Percentiles rank a stretch among this genome's conserved stretches.
These are phyloP conservation scores for Hemisphaericaspora subhashii DNA, from an alignment of 1,139 yeast species.

Conservation along the genomic window DNA sequence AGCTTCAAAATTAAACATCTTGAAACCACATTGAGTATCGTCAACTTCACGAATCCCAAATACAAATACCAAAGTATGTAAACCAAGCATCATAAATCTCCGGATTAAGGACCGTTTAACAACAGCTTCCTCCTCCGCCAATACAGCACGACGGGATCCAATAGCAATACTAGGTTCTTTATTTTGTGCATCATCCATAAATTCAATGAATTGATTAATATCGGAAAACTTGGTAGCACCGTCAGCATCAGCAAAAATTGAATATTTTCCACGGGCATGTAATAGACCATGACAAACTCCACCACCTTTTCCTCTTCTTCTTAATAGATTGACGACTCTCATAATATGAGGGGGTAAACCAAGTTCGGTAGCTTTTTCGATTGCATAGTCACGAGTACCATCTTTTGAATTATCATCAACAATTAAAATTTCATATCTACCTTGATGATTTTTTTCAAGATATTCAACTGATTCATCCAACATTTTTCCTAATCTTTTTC, in stretches of 20 bases:
- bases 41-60: conserved; percentile 86
- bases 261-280: conserved; percentile 69
- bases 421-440: conserved; percentile 70
- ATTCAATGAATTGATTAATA: conserved; percentile 50
- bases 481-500: conserved; percentile 69
- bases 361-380: conserved; percentile 57
- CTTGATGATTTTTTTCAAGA: conserved; percentile 37
- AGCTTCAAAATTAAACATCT: conserved; percentile 76
- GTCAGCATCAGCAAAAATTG: conserved; percentile 94
- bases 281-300: conserved; percentile 95
- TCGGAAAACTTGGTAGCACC: conserved; percentile 90
- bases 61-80: conserved; percentile 79
- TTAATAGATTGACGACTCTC: conserved; percentile 64
- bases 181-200: conserved; percentile 27
- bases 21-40: conserved; percentile 98
- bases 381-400: conserved; percentile 72
- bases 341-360: conserved; percentile 57
- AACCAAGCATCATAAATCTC: conserved; percentile 89
- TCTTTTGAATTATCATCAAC: conserved; percentile 93
- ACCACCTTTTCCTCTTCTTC: conserved; percentile 95
- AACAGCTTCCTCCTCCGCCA: conserved; percentile 95
- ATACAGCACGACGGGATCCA: conserved; percentile 94
- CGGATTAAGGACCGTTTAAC: conserved; percentile 87
- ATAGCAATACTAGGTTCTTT: conserved; percentile 65
- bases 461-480: conserved; percentile 70